Evolutionary conservation across 164 flowering plant genomes (phyloP).

Genomic region (Sextonia rubra): DNA sequence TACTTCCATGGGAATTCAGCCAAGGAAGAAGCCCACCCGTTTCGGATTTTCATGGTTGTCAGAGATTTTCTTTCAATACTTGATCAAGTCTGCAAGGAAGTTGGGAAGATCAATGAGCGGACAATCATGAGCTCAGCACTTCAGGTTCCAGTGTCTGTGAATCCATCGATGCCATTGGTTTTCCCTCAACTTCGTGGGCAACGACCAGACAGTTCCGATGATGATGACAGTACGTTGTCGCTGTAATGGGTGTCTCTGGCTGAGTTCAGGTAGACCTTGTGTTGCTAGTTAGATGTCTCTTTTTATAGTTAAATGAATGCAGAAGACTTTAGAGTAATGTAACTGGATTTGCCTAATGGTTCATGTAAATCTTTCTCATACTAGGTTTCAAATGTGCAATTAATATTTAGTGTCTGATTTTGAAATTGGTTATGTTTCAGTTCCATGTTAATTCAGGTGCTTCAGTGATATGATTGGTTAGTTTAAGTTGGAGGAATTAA

Average conservation of each 20-base stretch:
- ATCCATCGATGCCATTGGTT: conserved; percentile 40
- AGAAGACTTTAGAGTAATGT: conserved; percentile 37
- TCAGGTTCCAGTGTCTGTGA: conserved; percentile 64
- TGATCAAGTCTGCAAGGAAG: conserved; percentile 83
- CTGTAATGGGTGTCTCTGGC: conserved; percentile 14
- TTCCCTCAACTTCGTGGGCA: conserved; percentile 34
- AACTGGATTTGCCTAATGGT: background rate
- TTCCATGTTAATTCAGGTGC: background rate
- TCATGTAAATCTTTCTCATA: conserved; percentile 15
- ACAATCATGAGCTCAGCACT: conserved; percentile 60
- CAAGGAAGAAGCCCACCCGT: conserved; percentile 89
- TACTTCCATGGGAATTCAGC: conserved; percentile 93
- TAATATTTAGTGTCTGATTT: background rate
- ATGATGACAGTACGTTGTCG: conserved; percentile 47
- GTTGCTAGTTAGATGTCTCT: background rate
- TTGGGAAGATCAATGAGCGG: conserved; percentile 75
- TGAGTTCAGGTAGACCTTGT: conserved; percentile 9
- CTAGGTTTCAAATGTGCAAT: background rate
- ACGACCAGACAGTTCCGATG: conserved; percentile 44
- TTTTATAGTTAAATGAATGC: conserved; percentile 31
- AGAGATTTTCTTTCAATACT: conserved; percentile 69
- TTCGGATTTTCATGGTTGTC: conserved; percentile 81
- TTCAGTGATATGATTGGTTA: background rate
- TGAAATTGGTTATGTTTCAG: background rate
- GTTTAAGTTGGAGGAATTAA: background rate